These are phyloP conservation scores for Angomonas ambiguus DNA, from an alignment of 208 protist genomes.

Conservation along the genomic window DNA sequence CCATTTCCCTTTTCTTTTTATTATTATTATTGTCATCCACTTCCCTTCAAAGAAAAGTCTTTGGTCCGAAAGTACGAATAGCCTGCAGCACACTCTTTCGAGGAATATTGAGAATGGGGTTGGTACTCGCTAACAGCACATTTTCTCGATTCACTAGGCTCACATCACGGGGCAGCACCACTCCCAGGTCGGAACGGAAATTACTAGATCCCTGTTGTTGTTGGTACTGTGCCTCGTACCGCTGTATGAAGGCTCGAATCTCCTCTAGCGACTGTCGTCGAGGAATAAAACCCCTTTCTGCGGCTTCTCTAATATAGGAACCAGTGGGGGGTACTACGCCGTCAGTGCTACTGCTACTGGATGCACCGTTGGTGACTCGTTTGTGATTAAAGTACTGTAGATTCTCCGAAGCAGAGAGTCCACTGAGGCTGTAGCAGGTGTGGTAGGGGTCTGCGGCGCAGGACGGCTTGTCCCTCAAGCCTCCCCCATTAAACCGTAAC, in stretches of 20 bases:
- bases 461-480: constrained; percentile 86
- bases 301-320: constrained; percentile 34
- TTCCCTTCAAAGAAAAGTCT: constrained; percentile 11
- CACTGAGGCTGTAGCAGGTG: constrained; percentile 88
- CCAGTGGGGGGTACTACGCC: too few species aligned
- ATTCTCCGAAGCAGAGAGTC: constrained; percentile 76
- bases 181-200: constrained; percentile 15
- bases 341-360: background rate
- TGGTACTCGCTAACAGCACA: constrained; percentile 36
- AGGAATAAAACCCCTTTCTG: constrained; percentile 47
- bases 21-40: constrained; percentile 4
- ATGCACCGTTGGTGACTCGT: background rate
- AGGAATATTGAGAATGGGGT: constrained; percentile 79
- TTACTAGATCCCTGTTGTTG: background rate
- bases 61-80: constrained; percentile 36
- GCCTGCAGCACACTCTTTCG: constrained; percentile 35
- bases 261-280: background rate
- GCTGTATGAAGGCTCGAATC: background rate
- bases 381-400: constrained; percentile 44
- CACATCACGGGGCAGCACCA: constrained; percentile 28
- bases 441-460: constrained; percentile 79
- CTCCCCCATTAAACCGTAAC: constrained; percentile 28
- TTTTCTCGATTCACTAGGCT: constrained; percentile 8
- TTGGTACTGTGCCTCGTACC: background rate
- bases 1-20: background rate